Percentiles rank a stretch among this genome's conserved stretches.
Conservation (phyloP, 208 protist species). For the Crithidia thermophila region DNA sequence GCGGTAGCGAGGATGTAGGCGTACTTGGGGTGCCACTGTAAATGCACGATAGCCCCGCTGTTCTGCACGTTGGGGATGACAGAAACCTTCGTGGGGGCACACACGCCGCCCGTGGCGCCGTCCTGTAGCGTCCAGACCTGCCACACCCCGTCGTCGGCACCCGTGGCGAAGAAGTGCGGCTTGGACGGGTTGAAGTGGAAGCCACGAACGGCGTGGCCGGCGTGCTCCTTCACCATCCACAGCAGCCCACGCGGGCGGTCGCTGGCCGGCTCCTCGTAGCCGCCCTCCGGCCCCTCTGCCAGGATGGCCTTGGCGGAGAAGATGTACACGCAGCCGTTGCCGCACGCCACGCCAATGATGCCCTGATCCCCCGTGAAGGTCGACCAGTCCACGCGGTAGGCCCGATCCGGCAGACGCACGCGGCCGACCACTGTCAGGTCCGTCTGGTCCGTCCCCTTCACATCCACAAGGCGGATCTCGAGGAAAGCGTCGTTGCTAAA, state of each 20-base stretch:
- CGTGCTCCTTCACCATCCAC: slow-evolving; percentile 84
- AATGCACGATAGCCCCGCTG: slow-evolving; percentile 50
- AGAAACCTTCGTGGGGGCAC: slow-evolving; percentile 42
- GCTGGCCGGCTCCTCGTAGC: slow-evolving; percentile 32
- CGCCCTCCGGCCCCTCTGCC: slow-evolving; percentile 30
- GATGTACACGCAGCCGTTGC: slow-evolving; percentile 72
- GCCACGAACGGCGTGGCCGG: slow-evolving; percentile 68
- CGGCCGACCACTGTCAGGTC: slow-evolving; percentile 66
- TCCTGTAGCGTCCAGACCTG: slow-evolving; percentile 93
- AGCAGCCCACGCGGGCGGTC: slow-evolving; percentile 52
- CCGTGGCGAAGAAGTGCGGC: slow-evolving; percentile 82
- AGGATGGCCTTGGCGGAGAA: slow-evolving; percentile 62
- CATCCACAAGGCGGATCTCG: slow-evolving; percentile 69
- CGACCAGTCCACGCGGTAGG: slow-evolving; percentile 82
- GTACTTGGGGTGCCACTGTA: slow-evolving; percentile 86
- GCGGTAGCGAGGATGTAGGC: slow-evolving; percentile 95
- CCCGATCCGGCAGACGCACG: slow-evolving; percentile 55
- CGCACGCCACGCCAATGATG: slow-evolving; percentile 72
- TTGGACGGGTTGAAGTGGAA: slow-evolving; percentile 95
- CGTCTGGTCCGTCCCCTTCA: slow-evolving; percentile 69
- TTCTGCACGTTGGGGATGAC: slow-evolving; percentile 70
- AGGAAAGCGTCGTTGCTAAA: slow-evolving; percentile 70
- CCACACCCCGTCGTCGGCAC: slow-evolving; percentile 67
- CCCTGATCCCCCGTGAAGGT: slow-evolving; percentile 49
- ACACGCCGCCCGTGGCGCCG: slow-evolving; percentile 54